These are phyloP conservation scores for Rhizophagus prolifer DNA, from an alignment of 192 early-diverging fungal species.

Conservation along the genomic window DNA sequence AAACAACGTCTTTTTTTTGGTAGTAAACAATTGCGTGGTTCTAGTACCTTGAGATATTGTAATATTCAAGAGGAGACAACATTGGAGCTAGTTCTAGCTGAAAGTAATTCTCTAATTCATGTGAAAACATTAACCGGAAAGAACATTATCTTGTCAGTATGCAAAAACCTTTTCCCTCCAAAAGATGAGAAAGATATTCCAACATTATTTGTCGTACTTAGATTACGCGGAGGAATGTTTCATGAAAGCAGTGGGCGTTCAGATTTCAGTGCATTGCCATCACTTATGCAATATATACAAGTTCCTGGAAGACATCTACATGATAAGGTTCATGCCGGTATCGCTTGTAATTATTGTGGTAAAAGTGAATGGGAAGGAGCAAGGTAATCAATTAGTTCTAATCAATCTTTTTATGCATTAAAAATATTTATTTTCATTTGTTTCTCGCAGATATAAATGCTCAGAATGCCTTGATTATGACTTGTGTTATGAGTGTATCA, in stretches of 20 bases:
- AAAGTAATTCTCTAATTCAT: neutral
- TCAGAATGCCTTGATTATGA: slow-evolving; percentile 23
- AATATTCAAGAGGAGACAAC: slow-evolving; percentile 67
- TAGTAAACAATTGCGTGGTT: slow-evolving; percentile 72
- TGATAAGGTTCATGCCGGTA: slow-evolving; percentile 4
- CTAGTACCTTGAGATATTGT: slow-evolving; percentile 64
- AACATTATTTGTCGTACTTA: slow-evolving; percentile 65
- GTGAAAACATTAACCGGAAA: neutral
- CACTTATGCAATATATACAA: slow-evolving; percentile 19
- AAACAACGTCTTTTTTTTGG: slow-evolving; percentile 63
- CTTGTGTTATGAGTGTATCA: slow-evolving; percentile 16
- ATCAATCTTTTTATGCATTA: neutral
- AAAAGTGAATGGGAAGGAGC: slow-evolving; percentile 16
- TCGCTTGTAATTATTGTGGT: slow-evolving; percentile 21
- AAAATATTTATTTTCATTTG: neutral
- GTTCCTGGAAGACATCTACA: slow-evolving; percentile 2
- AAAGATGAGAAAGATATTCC: neutral
- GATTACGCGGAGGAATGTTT: slow-evolving; percentile 54
- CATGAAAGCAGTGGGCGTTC: neutral
- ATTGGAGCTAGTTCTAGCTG: neutral
- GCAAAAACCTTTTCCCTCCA: neutral
- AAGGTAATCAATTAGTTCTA: slow-evolving; percentile 22
- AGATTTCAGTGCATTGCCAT: slow-evolving; percentile 16
- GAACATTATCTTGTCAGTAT: neutral
- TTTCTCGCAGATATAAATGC: slow-evolving; percentile 5